Evolutionary conservation across 169 alveolate species (phyloP).

Genomic region (Nephromyces sp.): DNA sequence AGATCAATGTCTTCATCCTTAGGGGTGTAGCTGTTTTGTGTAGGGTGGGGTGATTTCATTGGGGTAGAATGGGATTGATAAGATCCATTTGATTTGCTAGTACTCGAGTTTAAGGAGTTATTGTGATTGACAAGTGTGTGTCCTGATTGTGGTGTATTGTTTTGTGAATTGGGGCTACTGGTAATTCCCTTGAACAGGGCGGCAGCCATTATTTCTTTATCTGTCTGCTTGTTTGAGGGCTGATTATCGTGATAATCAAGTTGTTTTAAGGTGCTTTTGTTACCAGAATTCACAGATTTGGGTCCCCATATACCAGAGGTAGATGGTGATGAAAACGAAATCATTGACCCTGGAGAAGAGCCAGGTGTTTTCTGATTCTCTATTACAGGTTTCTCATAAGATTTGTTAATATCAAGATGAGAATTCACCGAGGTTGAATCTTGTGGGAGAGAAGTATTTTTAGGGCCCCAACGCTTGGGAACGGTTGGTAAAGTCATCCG

Average conservation of each 20-base stretch:
- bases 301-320: neutral
- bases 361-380: neutral
- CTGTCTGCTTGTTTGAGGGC: neutral
- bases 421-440: too few relatives aligned
- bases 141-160: too few relatives aligned
- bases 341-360: neutral
- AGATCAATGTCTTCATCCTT: neutral
- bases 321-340: neutral
- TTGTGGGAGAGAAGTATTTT: too few relatives aligned
- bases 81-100: too few relatives aligned
- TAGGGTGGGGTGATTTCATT: neutral
- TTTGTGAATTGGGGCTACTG: neutral
- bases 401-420: too few relatives aligned
- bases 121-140: too few relatives aligned
- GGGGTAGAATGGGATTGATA: too few relatives aligned
- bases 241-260: neutral
- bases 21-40: neutral
- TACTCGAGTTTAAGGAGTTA: too few relatives aligned
- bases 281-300: neutral
- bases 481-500: too few relatives aligned
- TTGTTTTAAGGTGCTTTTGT: neutral
- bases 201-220: neutral
- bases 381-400: neutral
- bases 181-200: neutral
- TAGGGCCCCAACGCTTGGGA: too few relatives aligned